Evolutionary conservation across 140 eudicot genomes (phyloP).

Genomic region (Anethum foeniculum): DNA sequence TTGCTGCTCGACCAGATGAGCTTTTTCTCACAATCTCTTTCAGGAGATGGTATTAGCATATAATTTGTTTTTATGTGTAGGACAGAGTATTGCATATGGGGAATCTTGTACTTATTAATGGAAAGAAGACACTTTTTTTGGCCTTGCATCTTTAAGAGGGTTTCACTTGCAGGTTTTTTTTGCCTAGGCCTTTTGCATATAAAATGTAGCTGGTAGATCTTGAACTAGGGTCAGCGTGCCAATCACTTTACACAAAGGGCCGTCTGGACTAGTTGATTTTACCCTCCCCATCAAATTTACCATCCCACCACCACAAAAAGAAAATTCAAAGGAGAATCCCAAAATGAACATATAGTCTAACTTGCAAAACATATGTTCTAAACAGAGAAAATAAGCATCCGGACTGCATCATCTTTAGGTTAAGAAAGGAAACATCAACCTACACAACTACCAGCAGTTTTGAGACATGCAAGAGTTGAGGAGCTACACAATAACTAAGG

Average conservation of each 20-base stretch:
- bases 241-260: too few relatives aligned
- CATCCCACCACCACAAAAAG: background rate
- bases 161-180: too few relatives aligned
- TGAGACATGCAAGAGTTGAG: background rate
- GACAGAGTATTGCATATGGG: too few relatives aligned
- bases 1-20: too few relatives aligned
- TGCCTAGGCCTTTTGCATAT: too few relatives aligned
- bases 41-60: too few relatives aligned
- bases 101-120: too few relatives aligned
- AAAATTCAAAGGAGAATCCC: background rate
- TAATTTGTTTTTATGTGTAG: too few relatives aligned
- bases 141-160: too few relatives aligned
- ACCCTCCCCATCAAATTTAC: background rate
- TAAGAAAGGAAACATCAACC: background rate
- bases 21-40: too few relatives aligned
- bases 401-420: background rate
- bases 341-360: background rate
- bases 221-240: background rate
- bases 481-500: background rate
- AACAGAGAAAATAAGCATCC: background rate
- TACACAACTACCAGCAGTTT: slow-evolving; percentile 2
- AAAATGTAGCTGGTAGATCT: background rate
- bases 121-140: too few relatives aligned
- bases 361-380: background rate
- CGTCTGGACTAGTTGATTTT: background rate